Evolutionary conservation across 2,329 filamentous ascomycete species (phyloP).

Genomic region (Emericellopsis atlantica): DNA sequence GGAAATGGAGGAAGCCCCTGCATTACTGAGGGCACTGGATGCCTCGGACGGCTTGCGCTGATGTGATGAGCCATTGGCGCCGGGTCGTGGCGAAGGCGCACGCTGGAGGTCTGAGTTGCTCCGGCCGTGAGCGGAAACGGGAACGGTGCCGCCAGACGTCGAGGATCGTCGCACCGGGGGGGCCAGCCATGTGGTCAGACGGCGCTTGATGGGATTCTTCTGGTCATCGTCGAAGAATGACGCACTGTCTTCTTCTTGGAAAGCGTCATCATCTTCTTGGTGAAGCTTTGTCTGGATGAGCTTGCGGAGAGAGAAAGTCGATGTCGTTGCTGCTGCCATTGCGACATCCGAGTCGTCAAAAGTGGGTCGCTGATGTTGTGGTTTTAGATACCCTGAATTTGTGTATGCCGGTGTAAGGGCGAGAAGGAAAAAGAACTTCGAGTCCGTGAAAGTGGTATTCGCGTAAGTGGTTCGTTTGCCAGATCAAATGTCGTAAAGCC

Average conservation of each 20-base stretch:
- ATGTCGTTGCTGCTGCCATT: background rate
- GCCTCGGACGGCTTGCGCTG: background rate
- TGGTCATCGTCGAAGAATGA: background rate
- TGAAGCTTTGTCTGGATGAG: constrained; percentile 2
- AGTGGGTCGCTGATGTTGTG: too few species aligned
- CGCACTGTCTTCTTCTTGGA: background rate
- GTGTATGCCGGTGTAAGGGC: too few species aligned
- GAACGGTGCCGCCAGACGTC: background rate
- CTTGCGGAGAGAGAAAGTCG: constrained; percentile 2
- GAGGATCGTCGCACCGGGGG: background rate
- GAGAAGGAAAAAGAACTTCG: too few species aligned
- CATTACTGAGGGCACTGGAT: too few species aligned
- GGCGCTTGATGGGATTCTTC: background rate
- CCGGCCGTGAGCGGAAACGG: background rate
- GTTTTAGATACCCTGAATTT: too few species aligned
- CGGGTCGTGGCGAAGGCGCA: background rate
- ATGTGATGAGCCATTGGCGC: background rate
- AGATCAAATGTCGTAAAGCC: too few species aligned
- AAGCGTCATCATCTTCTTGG: background rate
- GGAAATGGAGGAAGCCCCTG: too few species aligned
- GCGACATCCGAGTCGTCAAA: too few species aligned
- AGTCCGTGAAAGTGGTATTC: too few species aligned
- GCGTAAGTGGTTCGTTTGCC: too few species aligned
- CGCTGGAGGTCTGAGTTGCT: background rate
- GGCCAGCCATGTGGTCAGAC: background rate